Base-by-base conservation (phyloP, 257 asterid species). In the Catharanthus roseus region DNA sequence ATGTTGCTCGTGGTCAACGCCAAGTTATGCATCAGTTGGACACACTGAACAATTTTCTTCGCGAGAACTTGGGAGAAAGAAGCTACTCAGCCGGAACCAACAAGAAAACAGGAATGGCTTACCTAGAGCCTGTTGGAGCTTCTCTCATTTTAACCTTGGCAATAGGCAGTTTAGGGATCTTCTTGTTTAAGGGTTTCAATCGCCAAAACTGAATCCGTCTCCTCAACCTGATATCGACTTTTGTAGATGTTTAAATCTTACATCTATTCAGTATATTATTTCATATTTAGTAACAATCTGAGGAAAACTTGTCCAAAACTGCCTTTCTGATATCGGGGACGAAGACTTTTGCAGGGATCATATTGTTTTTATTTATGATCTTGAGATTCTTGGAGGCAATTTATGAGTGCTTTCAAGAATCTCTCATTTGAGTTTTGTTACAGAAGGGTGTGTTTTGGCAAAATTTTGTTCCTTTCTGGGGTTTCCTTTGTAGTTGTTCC, bases 21-120 rank as follows among this genome's bases (percentile, higher is more conserved):
- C 98, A 95, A 82, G 79, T 88, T 47, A 82, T 92, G 82, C 92
- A 86, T 62, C 97, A 90, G 81, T 81, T 92, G 61, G 98, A 88
- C 53, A 88, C 81, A 51, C 89, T 95, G 31, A 84, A 73, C 79
- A 88, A 65, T 58, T 81, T 88, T 75, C 71, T 95, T 13, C 90
- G 80, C 0, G 82, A 80, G 44, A 75, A 68, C 65, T 21, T 71
- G 67, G 83, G 65, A n/a, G 82, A 75, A 34, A 76, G 60, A 26
- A 50, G 69, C 9, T 58, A 38, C 3, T 78, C 78, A 28, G 57
- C 77, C 5, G 71, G 68, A 57, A 67, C 63, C 49, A 34, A 34
- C 69, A 72, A 77, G 71, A 76, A 66, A 33, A 63, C 63, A 13
- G 79, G 74, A 33, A 70, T 33, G 31, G 67, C 21, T 15, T 81